A percentile compares a stretch with the other conserved stretches of the same genome.
These are phyloP conservation scores for Meyerozyma carpophila DNA, from an alignment of 1,139 yeast species.

Conservation along the genomic window DNA sequence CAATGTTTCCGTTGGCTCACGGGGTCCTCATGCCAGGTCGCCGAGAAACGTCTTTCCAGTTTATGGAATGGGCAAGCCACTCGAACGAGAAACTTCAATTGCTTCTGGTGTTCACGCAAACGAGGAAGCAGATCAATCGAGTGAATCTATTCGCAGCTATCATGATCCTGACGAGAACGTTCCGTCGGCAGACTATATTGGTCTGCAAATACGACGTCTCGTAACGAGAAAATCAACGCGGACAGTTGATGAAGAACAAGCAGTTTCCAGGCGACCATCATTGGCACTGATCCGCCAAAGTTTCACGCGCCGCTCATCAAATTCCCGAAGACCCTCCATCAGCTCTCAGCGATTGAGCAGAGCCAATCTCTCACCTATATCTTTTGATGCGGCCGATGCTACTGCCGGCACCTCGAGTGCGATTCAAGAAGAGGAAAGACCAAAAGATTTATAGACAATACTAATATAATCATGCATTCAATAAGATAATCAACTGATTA, in stretches of 20 bases:
- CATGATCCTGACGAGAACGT: conserved; percentile 2
- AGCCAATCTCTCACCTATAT: conserved; percentile 14
- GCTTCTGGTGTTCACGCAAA: conserved; percentile 30
- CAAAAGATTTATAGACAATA: neutral
- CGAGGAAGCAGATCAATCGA: neutral
- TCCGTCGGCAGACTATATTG: conserved; percentile 25
- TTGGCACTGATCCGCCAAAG: conserved; percentile 1
- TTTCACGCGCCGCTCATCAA: neutral
- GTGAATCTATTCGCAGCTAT: neutral
- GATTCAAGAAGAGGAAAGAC: neutral
- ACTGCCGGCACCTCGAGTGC: conserved; percentile 12
- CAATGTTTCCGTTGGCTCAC: neutral
- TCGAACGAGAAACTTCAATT: conserved; percentile 49
- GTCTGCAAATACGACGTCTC: conserved; percentile 20
- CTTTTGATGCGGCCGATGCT: conserved; percentile 13
- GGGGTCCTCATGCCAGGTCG: conserved; percentile 31
- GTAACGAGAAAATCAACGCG: conserved; percentile 11
- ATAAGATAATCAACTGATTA: neutral
- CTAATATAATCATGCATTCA: neutral
- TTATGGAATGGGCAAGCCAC: conserved; percentile 66
- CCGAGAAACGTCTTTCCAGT: conserved; percentile 80
- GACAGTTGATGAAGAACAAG: conserved; percentile 9
- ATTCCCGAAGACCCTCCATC: conserved; percentile 1
- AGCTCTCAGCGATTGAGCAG: conserved; percentile 7
- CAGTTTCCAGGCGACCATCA: conserved; percentile 1